A percentile compares a stretch with the other conserved stretches of the same genome.
Conservation (phyloP, 2,329 filamentous ascomycete genomes). For the Exophiala viscosa region DNA sequence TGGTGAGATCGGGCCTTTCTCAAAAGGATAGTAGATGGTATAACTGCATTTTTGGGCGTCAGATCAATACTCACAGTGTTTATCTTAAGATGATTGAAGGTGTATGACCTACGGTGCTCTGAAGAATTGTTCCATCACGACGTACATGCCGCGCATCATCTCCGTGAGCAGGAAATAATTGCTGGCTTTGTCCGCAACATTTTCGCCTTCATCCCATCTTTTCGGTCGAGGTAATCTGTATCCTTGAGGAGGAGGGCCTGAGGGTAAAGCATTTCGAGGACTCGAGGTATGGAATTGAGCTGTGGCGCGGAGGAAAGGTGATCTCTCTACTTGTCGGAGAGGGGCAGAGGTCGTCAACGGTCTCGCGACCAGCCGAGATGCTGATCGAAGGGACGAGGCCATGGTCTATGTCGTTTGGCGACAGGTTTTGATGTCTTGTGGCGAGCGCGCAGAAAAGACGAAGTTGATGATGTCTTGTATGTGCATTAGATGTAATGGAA, state of each 20-base stretch:
- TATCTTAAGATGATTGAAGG: neutral
- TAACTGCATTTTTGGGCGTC: conserved; percentile 57
- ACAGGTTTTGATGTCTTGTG: conserved; percentile 21
- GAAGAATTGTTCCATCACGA: conserved; percentile 97
- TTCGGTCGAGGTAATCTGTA: conserved; percentile 73
- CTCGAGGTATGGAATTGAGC: conserved; percentile 63
- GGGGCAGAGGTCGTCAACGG: conserved; percentile 34
- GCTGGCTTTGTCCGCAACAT: conserved; percentile 74
- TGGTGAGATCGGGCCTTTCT: conserved; percentile 97
- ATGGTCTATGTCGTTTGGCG: conserved; percentile 33
- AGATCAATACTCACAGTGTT: neutral
- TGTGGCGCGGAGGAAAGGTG: conserved; percentile 43
- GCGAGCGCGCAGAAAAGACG: conserved; percentile 19
- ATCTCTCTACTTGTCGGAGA: conserved; percentile 30
- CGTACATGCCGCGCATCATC: conserved; percentile 97
- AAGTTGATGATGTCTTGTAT: conserved; percentile 34
- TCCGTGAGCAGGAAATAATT: conserved; percentile 95
- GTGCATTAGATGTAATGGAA: conserved; percentile 19
- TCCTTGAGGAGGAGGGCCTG: conserved; percentile 71
- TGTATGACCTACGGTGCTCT: conserved; percentile 76
- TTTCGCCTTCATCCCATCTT: conserved; percentile 79
- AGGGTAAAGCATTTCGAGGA: conserved; percentile 60
- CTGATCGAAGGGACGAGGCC: conserved; percentile 42
- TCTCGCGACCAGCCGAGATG: conserved; percentile 43
- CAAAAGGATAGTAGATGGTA: conserved; percentile 98